Base-by-base conservation (phyloP, 805 yeast species). In the Wickerhamomyces bisporus region DNA sequence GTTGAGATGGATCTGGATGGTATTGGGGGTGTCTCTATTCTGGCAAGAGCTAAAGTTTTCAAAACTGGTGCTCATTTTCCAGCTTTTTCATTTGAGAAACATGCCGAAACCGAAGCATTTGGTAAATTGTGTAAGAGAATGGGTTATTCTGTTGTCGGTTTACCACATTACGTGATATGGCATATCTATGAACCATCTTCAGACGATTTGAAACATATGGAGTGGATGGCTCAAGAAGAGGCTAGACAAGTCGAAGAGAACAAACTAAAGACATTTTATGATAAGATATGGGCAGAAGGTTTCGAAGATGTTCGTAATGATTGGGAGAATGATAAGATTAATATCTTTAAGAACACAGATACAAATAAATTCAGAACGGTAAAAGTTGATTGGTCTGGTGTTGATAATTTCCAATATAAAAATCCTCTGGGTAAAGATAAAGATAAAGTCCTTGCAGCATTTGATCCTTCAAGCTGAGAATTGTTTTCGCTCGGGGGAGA, bases 41-140 rank as follows among this genome's bases (percentile, higher is more conserved):
- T 91, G 46, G 77, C 95, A 35, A 85, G 86, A 59, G 97, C 97
- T 3, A 70, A 70, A 35, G 96, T 91, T 3, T 91, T 93, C 69
- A 71, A 88, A 48, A 65, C 75, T n/a, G 98, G 98, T 7, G 79
- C 93, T 2, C 95, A 87, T 61, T 91, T 89, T 74, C 98, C 98
- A 7, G 98, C 96, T 0, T 91, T 91, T 58, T 86, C 96, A 26
- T 91, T 88, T 61, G 86, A 86, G 61, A 87, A 86, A 53, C 98
- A 91, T 58, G 98, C 98, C 2, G 98, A 91, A 61, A 91, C 98
- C 3, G 98, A 91, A 62, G 98, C 96, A 0, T 91, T 93, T 61
- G 98, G 96, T 36, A 88, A 86, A 60, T 71, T 91, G 73, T 78
- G 87, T 49, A 81, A 85, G 51, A 68, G 81, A 51, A 86, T 89